Evolutionary conservation across 129 eudicot genomes (phyloP), one percentile per base, ranked within the genome.

Genomic region (Glebionis coronaria): DNA sequence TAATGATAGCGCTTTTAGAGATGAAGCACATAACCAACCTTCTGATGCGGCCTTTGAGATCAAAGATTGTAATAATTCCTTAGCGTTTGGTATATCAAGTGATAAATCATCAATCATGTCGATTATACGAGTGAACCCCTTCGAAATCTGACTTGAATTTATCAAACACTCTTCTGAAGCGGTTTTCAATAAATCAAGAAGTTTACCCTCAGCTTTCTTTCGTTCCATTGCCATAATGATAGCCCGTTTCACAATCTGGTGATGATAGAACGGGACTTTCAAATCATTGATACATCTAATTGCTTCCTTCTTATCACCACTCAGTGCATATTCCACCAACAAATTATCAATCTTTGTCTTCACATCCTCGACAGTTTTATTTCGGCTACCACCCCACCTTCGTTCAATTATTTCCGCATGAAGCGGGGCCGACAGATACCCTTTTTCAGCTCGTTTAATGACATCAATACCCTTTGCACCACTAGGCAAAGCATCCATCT

Each of bases 1-100:
- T 18, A 63, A 50, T 4, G 87, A 76, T 3, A 87, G 62, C 0
- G 84, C 72, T 63, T 77, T 92, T 66, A 92, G 65, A 18, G 96
- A 92, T 18, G 96, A 93, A 57, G 95, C 89, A 16, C 88, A 76
- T 14, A 93, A 68, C 98, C 98, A 93, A 4, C 98, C 98, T 73
- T 88, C 91, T 6, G 98, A 93, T 46, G 95, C 96, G 12, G 91
- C 91, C 59, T 93, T 88, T 15, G 96, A 86, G 58, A 93, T 86
- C 70, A 93, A 69, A 1, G 84, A 78, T 70, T 93, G 98, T 10
- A 93, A 68, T 20, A 79, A 67, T 54, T 59, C 80, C 64, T 83
- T 88, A 12, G 98, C 98, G 44, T 82, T 74, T n/a, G 98, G 98
- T 55, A 93, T 88, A 74, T 88, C 98, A 0, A 93, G 83, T 2